Percentiles rank a stretch among this genome's conserved stretches.
phyloP scores from a whole-genome alignment of 139 green algal genomes.

The Choricystis sp. region DNA sequence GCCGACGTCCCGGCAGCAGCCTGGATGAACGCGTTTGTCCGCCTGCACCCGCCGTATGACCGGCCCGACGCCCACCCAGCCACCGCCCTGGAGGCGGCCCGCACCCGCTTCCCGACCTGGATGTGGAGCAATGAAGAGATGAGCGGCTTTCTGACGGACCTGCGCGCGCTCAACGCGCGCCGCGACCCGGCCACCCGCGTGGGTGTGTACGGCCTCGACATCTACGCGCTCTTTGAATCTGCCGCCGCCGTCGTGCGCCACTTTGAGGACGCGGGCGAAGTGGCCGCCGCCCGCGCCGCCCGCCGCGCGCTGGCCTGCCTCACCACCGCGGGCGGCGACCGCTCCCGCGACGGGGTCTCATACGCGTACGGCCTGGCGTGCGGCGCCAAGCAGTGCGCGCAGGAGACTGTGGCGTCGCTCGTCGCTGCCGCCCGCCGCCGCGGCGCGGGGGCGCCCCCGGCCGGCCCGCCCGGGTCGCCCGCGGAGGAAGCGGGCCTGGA shows the following conservation, averaged over 20 bases:
- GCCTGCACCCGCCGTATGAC: slow-evolving; percentile 9
- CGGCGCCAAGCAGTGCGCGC: slow-evolving; percentile 17
- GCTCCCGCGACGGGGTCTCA: slow-evolving; percentile 34
- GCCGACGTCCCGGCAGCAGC: slow-evolving; percentile 44
- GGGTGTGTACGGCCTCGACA: slow-evolving; percentile 36
- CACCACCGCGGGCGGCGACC: too few species aligned
- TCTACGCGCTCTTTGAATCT: slow-evolving; percentile 23
- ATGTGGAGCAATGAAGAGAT: slow-evolving; percentile 43
- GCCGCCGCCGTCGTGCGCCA: slow-evolving; percentile 19
- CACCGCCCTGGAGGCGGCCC: slow-evolving; percentile 20
- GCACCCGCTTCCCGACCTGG: slow-evolving; percentile 11
- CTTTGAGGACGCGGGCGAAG: slow-evolving; percentile 17
- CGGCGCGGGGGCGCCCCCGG: slow-evolving; percentile 6
- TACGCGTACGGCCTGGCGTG: slow-evolving; percentile 17
- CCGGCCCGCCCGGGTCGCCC: not conserved
- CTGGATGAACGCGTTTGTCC: slow-evolving; percentile 29
- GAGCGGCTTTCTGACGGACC: slow-evolving; percentile 22
- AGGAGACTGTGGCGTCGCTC: slow-evolving; percentile 14
- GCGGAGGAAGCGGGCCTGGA: slow-evolving; percentile 16
- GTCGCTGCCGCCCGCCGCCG: slow-evolving; percentile 11
- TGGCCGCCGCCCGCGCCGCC: slow-evolving; percentile 9
- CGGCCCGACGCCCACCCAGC: slow-evolving; percentile 20
- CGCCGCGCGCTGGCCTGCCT: not conserved
- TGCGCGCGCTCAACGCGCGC: slow-evolving; percentile 20
- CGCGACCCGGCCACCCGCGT: not conserved